A percentile compares a stretch with the other conserved stretches of the same genome.
Conservation (phyloP, 495 filamentous ascomycete species). For the Penicillium flavigenum region DNA sequence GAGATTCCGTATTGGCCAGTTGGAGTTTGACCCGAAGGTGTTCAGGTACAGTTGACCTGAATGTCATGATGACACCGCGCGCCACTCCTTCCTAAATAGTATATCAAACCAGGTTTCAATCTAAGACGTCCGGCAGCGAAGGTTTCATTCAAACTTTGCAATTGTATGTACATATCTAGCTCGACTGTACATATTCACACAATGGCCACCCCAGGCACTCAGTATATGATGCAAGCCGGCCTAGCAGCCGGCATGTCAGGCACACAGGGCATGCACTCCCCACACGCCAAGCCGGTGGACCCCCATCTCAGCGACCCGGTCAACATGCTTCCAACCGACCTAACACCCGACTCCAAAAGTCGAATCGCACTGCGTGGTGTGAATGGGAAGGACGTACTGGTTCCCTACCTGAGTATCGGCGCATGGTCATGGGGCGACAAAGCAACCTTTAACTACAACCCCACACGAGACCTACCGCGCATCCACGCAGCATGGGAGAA, state of each 20-base stretch:
- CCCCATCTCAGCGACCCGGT: conserved; percentile 21
- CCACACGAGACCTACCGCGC: conserved; percentile 26
- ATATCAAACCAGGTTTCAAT: neutral
- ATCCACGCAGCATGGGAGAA: conserved; percentile 38
- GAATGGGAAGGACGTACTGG: conserved; percentile 24
- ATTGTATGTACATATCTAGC: neutral
- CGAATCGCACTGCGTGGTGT: conserved; percentile 20
- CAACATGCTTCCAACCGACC: conserved; percentile 22
- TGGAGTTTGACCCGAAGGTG: neutral
- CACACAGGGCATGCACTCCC: conserved; percentile 32
- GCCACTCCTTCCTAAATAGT: neutral
- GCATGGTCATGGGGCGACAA: conserved; percentile 47
- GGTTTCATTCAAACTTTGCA: neutral
- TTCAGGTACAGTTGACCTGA: neutral
- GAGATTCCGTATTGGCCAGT: neutral
- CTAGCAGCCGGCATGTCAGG: conserved; percentile 39
- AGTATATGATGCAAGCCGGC: conserved; percentile 37
- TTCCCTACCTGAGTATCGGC: conserved; percentile 37
- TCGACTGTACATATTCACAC: neutral
- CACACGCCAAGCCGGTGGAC: conserved; percentile 28
- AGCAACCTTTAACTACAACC: conserved; percentile 37
- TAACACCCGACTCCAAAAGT: conserved; percentile 19
- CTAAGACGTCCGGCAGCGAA: neutral
- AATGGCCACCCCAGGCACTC: conserved; percentile 27
- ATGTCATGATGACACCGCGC: conserved; percentile 5